phyloP scores from a whole-genome alignment of 257 asterid genomes.

The Solanum ossicruentum region DNA sequence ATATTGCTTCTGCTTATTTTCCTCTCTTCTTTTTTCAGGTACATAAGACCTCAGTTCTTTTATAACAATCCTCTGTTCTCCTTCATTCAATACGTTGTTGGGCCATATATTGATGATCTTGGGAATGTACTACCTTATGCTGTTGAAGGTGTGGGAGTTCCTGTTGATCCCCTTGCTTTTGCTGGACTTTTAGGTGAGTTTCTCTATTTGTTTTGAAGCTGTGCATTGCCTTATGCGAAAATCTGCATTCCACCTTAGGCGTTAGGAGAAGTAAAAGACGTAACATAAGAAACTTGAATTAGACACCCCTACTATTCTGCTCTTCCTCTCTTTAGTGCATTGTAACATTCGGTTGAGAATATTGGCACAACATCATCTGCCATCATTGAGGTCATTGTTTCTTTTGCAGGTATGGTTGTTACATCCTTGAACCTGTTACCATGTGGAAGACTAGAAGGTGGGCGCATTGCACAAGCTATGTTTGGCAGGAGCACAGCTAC shows the following conservation, averaged over 20 bases:
- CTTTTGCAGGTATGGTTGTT: constrained; percentile 68
- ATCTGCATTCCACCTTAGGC: background rate
- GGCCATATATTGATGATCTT: constrained; percentile 83
- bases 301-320: too few species aligned
- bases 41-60: constrained; percentile 87
- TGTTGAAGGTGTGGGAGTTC: constrained; percentile 92
- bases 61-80: constrained; percentile 82
- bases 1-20: background rate
- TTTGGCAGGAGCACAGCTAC: constrained; percentile 58
- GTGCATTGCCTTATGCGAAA: background rate
- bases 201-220: background rate
- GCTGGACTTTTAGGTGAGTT: constrained; percentile 80
- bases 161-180: constrained; percentile 94
- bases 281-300: background rate
- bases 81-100: constrained; percentile 70
- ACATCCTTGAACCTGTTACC: constrained; percentile 85
- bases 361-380: background rate
- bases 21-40: constrained; percentile 33
- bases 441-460: constrained; percentile 87
- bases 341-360: background rate
- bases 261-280: background rate
- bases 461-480: constrained; percentile 83
- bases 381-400: background rate
- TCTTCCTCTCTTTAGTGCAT: too few species aligned
- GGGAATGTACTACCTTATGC: constrained; percentile 88